Percentiles rank a stretch among this genome's conserved stretches.
Conservation (phyloP, 148 eudicot species). For the Pouteria glomerata region DNA sequence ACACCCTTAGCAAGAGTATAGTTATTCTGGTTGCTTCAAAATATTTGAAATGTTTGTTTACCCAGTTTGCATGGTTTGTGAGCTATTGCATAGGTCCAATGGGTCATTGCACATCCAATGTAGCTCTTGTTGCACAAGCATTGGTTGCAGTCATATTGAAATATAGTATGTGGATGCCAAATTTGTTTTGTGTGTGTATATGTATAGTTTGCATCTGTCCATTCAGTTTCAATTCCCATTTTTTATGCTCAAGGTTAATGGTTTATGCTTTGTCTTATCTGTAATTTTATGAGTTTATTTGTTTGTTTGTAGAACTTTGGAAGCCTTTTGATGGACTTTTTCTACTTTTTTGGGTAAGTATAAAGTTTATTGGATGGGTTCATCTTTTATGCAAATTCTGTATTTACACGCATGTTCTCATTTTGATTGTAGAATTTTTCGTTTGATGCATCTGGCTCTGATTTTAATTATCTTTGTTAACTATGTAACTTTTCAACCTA, state of each 20-base stretch:
- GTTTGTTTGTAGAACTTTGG: slow-evolving; percentile 61
- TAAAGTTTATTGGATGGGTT: neutral
- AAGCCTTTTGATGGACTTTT: slow-evolving; percentile 89
- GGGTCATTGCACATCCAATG: no score
- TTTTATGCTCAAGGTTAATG: no score
- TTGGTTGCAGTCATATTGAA: neutral
- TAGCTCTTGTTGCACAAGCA: neutral
- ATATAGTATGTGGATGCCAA: neutral
- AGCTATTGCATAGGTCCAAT: no score
- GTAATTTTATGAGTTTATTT: neutral
- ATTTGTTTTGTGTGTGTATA: neutral
- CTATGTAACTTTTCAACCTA: slow-evolving; percentile 24
- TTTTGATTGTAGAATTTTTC: neutral
- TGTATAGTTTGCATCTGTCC: neutral
- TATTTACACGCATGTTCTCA: neutral
- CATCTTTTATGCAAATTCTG: neutral
- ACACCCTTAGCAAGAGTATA: neutral
- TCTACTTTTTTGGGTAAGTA: slow-evolving; percentile 95
- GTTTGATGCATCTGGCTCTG: neutral
- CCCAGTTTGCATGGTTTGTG: no score
- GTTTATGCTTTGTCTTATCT: neutral
- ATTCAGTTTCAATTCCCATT: neutral
- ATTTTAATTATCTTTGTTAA: neutral
- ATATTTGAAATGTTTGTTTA: no score
- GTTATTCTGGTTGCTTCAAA: neutral